Conservation (phyloP, 148 eudicot genomes). For the Polygonum aviculare region DNA sequence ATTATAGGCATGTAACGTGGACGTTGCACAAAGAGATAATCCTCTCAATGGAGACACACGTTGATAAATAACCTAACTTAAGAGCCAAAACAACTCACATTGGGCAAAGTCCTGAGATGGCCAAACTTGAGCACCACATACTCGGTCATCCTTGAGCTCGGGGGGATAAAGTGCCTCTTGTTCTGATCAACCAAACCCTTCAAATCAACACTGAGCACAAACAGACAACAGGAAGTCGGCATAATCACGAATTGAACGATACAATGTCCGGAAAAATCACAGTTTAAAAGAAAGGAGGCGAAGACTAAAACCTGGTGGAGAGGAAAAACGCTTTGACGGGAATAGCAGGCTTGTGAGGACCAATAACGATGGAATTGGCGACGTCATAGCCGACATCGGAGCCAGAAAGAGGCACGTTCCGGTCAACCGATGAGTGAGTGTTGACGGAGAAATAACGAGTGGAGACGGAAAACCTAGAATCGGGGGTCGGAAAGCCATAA, state of each 20-base stretch:
- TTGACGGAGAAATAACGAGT: conserved; percentile 32
- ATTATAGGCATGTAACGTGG: not conserved
- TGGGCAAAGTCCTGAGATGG: conserved; percentile 35
- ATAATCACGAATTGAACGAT: not conserved
- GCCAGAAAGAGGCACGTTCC: conserved; percentile 40
- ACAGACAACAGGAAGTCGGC: not conserved
- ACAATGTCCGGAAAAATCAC: not conserved
- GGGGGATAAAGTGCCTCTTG: conserved; percentile 59
- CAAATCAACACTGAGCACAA: conserved; percentile 69
- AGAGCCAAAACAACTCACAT: conserved; percentile 34
- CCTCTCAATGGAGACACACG: not conserved
- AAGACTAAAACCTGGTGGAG: conserved; percentile 62
- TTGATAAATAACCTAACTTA: not conserved
- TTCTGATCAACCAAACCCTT: conserved; percentile 71
- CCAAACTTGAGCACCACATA: conserved; percentile 78
- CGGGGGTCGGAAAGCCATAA: not conserved
- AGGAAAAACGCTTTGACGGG: conserved; percentile 85
- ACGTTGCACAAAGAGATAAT: not conserved
- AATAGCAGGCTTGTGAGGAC: conserved; percentile 30
- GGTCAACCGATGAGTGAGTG: conserved; percentile 27
- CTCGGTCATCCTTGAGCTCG: conserved; percentile 83
- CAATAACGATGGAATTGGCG: conserved; percentile 14
- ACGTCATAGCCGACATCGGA: conserved; percentile 30
- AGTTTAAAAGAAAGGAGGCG: not conserved
- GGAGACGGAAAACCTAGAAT: conserved; percentile 1